These are phyloP conservation scores for Delitschia confertaspora DNA, from an alignment of 495 filamentous ascomycete species.

Conservation along the genomic window DNA sequence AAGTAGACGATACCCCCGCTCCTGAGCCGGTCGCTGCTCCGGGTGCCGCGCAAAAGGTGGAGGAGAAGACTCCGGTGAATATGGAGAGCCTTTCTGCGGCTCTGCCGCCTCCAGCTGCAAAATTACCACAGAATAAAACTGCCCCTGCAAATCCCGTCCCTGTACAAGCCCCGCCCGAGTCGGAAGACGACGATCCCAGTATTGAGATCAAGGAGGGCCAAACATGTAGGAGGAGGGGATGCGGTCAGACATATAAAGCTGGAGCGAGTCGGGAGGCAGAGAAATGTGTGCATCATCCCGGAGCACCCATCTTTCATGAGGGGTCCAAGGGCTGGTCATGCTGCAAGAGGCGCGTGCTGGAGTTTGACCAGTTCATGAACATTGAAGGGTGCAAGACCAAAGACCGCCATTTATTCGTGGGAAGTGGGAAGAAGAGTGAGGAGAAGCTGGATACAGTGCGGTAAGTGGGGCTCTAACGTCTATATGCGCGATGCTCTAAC, in stretches of 20 bases:
- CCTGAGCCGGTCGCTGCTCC: slow-evolving; percentile 47
- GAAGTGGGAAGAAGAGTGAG: slow-evolving; percentile 59
- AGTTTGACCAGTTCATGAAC: slow-evolving; percentile 97
- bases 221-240: slow-evolving; percentile 69
- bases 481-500: not conserved
- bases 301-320: slow-evolving; percentile 87
- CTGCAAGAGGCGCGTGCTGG: slow-evolving; percentile 88
- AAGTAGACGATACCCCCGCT: slow-evolving; percentile 63
- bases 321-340: slow-evolving; percentile 95
- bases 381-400: slow-evolving; percentile 84
- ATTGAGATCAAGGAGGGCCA: slow-evolving; percentile 61
- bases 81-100: slow-evolving; percentile 11
- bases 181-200: slow-evolving; percentile 76
- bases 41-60: slow-evolving; percentile 1
- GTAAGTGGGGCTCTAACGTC: slow-evolving; percentile 40
- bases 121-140: slow-evolving; percentile 12
- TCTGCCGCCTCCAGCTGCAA: slow-evolving; percentile 15
- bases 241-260: slow-evolving; percentile 54
- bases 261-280: slow-evolving; percentile 57
- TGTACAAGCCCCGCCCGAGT: slow-evolving; percentile 59
- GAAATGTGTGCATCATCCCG: slow-evolving; percentile 77
- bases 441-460: slow-evolving; percentile 60
- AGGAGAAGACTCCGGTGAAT: slow-evolving; percentile 8
- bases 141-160: slow-evolving; percentile 39
- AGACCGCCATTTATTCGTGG: slow-evolving; percentile 75